Evolutionary conservation across 2,329 filamentous ascomycete genomes (phyloP).

Genomic region (Cephalotrichum gorgonifer): DNA sequence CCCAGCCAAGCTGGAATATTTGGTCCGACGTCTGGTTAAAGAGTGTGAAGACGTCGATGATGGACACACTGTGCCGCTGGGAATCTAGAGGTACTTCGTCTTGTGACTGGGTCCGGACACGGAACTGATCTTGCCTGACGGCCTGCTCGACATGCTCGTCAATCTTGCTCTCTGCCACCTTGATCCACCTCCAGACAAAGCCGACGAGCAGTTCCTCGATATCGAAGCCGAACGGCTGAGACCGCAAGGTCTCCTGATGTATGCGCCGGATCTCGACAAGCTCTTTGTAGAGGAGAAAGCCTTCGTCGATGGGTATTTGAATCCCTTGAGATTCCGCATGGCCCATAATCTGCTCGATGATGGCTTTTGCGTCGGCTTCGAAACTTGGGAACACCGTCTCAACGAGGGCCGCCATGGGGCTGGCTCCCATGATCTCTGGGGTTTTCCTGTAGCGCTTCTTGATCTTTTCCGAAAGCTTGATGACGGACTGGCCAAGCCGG

Average conservation of each 20-base stretch:
- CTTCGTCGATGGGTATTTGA: constrained; percentile 81
- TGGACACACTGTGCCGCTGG: constrained; percentile 82
- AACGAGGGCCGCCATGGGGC: constrained; percentile 59
- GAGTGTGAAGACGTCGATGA: constrained; percentile 86
- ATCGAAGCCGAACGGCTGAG: constrained; percentile 70
- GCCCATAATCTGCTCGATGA: constrained; percentile 72
- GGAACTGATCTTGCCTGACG: constrained; percentile 81
- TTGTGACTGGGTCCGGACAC: constrained; percentile 56
- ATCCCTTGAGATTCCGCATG: constrained; percentile 57
- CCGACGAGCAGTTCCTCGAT: constrained; percentile 77
- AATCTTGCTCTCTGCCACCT: constrained; percentile 67
- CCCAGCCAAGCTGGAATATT: constrained; percentile 79
- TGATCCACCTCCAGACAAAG: constrained; percentile 95
- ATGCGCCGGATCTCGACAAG: constrained; percentile 76
- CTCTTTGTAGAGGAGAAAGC: constrained; percentile 87
- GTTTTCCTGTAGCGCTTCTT: constrained; percentile 86
- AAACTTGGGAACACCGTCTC: constrained; percentile 81
- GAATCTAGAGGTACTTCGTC: constrained; percentile 61
- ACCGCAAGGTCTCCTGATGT: constrained; percentile 64
- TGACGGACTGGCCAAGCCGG: constrained; percentile 74
- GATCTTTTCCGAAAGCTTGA: constrained; percentile 77
- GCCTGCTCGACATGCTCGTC: constrained; percentile 80
- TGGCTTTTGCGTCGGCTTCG: constrained; percentile 76
- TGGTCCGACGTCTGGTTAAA: constrained; percentile 90
- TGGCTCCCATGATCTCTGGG: constrained; percentile 72